phyloP scores from a whole-genome alignment of 1,284 basidiomycete species.

The Cryptococcus amylolentus region DNA sequence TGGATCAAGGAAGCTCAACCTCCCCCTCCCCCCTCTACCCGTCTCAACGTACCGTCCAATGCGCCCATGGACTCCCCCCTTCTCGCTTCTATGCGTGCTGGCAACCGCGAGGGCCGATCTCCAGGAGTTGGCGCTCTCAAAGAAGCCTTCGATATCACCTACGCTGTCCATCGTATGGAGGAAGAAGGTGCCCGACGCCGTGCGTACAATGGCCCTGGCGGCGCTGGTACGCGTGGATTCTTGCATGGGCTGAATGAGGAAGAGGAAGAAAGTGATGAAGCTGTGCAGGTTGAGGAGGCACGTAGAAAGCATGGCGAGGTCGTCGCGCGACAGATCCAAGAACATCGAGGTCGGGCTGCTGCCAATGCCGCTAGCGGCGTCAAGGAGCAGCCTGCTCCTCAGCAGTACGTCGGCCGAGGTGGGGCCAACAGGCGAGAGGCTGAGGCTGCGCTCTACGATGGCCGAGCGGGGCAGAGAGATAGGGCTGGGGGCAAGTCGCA shows the following conservation, averaged over 20 bases:
- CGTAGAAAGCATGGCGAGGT: conserved; percentile 55
- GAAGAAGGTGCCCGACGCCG: conserved; percentile 87
- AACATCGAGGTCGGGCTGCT: conserved; percentile 44
- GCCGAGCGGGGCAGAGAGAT: conserved; percentile 73
- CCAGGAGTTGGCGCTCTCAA: conserved; percentile 89
- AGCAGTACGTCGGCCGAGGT: conserved; percentile 49
- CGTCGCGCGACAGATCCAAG: conserved; percentile 49
- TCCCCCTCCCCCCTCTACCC: conserved; percentile 61
- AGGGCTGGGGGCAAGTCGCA: conserved; percentile 45
- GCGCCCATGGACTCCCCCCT: conserved; percentile 86
- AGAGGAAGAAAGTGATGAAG: conserved; percentile 66
- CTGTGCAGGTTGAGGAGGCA: conserved; percentile 53
- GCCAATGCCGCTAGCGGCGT: conserved; percentile 50
- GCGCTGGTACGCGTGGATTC: conserved; percentile 74
- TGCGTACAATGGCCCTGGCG: conserved; percentile 71
- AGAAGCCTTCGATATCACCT: conserved; percentile 98
- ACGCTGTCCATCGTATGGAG: conserved; percentile 98
- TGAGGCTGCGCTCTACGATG: conserved; percentile 58
- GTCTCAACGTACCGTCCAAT: conserved; percentile 41
- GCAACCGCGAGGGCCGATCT: conserved; percentile 72
- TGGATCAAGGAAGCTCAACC: conserved; percentile 60
- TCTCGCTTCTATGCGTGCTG: conserved; percentile 71
- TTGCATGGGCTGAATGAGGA: conserved; percentile 88
- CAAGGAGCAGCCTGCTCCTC: conserved; percentile 45
- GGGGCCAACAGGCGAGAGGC: conserved; percentile 53